A percentile compares a stretch with the other conserved stretches of the same genome.
phyloP scores from a whole-genome alignment of 2,329 filamentous ascomycete species.

The Nemania serpens region DNA sequence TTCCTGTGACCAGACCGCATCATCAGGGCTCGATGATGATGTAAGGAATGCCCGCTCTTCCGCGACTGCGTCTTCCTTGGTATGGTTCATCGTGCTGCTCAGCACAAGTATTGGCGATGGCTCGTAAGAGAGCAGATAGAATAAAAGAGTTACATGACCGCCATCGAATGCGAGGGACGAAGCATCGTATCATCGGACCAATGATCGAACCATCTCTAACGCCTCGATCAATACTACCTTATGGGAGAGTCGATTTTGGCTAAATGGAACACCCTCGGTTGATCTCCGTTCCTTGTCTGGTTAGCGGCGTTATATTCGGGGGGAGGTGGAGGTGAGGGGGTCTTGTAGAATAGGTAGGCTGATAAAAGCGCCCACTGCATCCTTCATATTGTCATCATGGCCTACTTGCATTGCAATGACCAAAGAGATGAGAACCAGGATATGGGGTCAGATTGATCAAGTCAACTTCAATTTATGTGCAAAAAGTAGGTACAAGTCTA shows the following conservation, averaged over 20 bases:
- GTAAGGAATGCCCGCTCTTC: conserved; percentile 42
- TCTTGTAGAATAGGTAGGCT: not conserved
- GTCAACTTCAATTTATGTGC: conserved; percentile 12
- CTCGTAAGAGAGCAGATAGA: not conserved
- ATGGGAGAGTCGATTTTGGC: conserved; percentile 29
- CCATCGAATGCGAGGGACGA: not conserved
- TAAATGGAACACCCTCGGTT: conserved; percentile 24
- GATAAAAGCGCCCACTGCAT: not conserved
- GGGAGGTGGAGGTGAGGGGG: not conserved
- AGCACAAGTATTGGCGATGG: not conserved
- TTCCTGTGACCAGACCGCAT: conserved; percentile 27
- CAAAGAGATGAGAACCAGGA: not conserved
- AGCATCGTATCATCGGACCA: not conserved
- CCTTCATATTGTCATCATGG: not conserved
- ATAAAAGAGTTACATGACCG: not conserved
- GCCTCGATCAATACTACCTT: not conserved
- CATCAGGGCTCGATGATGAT: conserved; percentile 5
- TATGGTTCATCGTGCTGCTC: conserved; percentile 26
- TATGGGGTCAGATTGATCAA: conserved; percentile 6
- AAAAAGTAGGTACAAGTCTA: conserved; percentile 14
- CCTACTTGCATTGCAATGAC: not conserved
- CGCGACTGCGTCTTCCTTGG: conserved; percentile 34
- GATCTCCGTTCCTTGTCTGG: conserved; percentile 35
- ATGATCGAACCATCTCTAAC: not conserved
- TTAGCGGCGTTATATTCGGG: conserved; percentile 13